A percentile compares a stretch with the other conserved stretches of the same genome.
These are phyloP conservation scores for Entelexis sorbosivorans DNA, from an alignment of 1,139 yeast species.

Conservation along the genomic window DNA sequence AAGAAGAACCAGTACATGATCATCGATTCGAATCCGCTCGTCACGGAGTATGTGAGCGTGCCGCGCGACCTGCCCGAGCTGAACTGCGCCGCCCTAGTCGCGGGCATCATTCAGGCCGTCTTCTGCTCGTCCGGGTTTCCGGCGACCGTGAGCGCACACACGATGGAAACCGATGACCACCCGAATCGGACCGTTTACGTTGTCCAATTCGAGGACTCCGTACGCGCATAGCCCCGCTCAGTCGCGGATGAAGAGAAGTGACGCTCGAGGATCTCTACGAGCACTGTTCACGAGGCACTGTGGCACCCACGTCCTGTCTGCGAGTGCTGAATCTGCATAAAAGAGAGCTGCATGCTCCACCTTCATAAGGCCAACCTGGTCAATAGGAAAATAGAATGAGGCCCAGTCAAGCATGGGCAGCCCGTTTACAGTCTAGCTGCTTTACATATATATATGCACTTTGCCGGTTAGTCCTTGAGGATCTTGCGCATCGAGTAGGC, in stretches of 20 bases:
- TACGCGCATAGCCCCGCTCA: not conserved
- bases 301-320: too few species aligned
- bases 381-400: too few species aligned
- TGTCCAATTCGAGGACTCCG: constrained; percentile 46
- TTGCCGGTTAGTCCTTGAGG: constrained; percentile 27
- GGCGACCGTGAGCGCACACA: constrained; percentile 81
- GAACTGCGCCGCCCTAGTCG: constrained; percentile 76
- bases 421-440: too few species aligned
- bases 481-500: constrained; percentile 90
- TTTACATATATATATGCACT: not conserved
- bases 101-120: constrained; percentile 87
- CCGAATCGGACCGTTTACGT: constrained; percentile 76
- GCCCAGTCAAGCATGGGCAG: too few species aligned
- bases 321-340: too few species aligned
- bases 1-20: constrained; percentile 69
- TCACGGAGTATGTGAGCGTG: constrained; percentile 65
- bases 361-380: too few species aligned
- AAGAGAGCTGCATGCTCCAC: too few species aligned
- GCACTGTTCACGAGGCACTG: too few species aligned
- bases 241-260: too few species aligned
- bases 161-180: constrained; percentile 52
- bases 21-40: constrained; percentile 67
- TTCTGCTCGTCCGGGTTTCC: constrained; percentile 69
- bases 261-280: too few species aligned
- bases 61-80: constrained; percentile 72